Conservation (phyloP, 1,139 yeast species). For the Pneumocystis carinii region DNA sequence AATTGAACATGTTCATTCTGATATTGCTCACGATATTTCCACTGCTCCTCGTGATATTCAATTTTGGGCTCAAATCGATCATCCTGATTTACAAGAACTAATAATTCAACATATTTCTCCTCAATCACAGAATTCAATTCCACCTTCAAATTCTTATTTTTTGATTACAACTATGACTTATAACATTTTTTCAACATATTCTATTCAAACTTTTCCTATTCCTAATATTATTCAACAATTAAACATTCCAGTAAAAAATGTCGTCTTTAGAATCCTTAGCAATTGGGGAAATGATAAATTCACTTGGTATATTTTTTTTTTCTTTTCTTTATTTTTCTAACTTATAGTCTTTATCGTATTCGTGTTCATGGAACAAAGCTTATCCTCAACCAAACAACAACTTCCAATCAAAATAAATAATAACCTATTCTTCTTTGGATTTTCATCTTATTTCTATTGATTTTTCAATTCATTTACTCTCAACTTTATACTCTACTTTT, state of each 20-base stretch:
- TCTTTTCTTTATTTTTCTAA: not conserved
- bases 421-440: no score
- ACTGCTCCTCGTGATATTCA: slow-evolving; percentile 23
- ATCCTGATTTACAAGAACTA: slow-evolving; percentile 11
- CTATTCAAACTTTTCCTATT: slow-evolving; percentile 22
- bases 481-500: no score
- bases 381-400: not conserved
- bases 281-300: slow-evolving; percentile 25
- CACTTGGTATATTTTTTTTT: slow-evolving; percentile 18
- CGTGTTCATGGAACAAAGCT: slow-evolving; percentile 21
- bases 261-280: slow-evolving; percentile 19
- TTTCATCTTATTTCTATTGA: no score
- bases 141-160: slow-evolving; percentile 15
- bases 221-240: slow-evolving; percentile 15
- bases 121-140: not conserved
- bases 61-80: slow-evolving; percentile 21
- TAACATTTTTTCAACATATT: slow-evolving; percentile 18
- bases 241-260: slow-evolving; percentile 13
- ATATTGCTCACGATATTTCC: slow-evolving; percentile 19
- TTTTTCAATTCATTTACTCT: no score
- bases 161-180: slow-evolving; percentile 20
- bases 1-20: slow-evolving; percentile 21
- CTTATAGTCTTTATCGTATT: slow-evolving; percentile 19
- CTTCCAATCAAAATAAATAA: not conserved
- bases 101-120: slow-evolving; percentile 1